A percentile compares a stretch with the other conserved stretches of the same genome.
Evolutionary conservation across 306 rosid genomes (phyloP).

Genomic region (Bauhinia variegata): DNA sequence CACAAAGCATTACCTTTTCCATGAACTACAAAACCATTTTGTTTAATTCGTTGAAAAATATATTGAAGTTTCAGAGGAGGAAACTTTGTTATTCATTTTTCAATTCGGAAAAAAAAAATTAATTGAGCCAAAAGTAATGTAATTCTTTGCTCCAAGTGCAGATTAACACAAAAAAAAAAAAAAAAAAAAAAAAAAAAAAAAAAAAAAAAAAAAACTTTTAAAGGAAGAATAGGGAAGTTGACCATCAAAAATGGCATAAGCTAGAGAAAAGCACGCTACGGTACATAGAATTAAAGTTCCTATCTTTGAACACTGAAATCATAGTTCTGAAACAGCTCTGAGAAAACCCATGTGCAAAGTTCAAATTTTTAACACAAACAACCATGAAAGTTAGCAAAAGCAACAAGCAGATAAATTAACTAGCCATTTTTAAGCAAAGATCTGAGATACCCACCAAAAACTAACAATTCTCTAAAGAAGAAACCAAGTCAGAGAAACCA

Average conservation of each 20-base stretch:
- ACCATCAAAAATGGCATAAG: neutral
- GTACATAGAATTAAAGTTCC: neutral
- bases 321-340: neutral
- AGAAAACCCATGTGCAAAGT: neutral
- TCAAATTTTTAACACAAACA: neutral
- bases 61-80: neutral
- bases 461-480: slow-evolving; percentile 10
- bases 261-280: neutral
- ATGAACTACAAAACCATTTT: neutral
- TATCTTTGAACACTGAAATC: neutral
- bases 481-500: slow-evolving; percentile 41
- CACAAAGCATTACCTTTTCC: neutral
- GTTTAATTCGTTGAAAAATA: neutral
- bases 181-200: neutral
- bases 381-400: slow-evolving; percentile 1
- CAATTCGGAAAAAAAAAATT: too few species aligned
- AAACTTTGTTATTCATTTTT: too few species aligned
- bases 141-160: neutral
- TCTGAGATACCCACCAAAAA: slow-evolving; percentile 42
- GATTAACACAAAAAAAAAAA: neutral
- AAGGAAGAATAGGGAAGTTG: neutral
- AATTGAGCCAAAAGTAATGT: too few species aligned
- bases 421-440: slow-evolving; percentile 24
- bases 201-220: neutral
- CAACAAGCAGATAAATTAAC: neutral